Evolutionary conservation across 2,329 filamentous ascomycete species (phyloP).

Genomic region (Pseudocercospora macadamiae): DNA sequence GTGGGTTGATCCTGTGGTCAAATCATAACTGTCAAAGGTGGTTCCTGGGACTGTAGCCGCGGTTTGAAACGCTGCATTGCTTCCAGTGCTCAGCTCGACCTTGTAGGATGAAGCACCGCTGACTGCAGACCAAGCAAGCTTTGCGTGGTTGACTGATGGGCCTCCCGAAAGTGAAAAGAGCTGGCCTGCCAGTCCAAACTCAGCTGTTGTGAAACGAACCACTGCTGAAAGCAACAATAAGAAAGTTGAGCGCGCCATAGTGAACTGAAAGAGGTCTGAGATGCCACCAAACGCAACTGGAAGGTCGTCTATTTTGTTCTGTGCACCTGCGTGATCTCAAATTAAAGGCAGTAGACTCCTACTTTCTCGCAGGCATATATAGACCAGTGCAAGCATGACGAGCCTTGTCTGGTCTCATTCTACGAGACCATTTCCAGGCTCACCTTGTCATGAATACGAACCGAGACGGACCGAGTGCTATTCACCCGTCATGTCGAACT

Average conservation of each 20-base stretch:
- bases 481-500: background rate
- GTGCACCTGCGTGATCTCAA: background rate
- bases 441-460: background rate
- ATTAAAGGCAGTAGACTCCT: background rate
- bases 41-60: slow-evolving; percentile 18
- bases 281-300: background rate
- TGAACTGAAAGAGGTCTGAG: background rate
- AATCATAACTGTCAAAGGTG: slow-evolving; percentile 21
- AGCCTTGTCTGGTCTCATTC: background rate
- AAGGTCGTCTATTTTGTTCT: background rate
- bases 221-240: slow-evolving; percentile 10
- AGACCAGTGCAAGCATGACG: background rate
- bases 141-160: slow-evolving; percentile 23
- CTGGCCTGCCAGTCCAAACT: slow-evolving; percentile 24
- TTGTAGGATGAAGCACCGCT: slow-evolving; percentile 19
- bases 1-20: slow-evolving; percentile 10
- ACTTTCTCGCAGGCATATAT: background rate
- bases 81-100: slow-evolving; percentile 15
- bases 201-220: slow-evolving; percentile 9
- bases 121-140: slow-evolving; percentile 21
- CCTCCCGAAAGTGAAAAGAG: slow-evolving; percentile 24
- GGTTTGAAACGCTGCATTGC: slow-evolving; percentile 14
- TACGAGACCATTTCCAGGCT: background rate
- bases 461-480: background rate
- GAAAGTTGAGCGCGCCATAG: background rate